Conservation (phyloP, 2,329 filamentous ascomycete species). For the Cladobotryum protrusum region DNA sequence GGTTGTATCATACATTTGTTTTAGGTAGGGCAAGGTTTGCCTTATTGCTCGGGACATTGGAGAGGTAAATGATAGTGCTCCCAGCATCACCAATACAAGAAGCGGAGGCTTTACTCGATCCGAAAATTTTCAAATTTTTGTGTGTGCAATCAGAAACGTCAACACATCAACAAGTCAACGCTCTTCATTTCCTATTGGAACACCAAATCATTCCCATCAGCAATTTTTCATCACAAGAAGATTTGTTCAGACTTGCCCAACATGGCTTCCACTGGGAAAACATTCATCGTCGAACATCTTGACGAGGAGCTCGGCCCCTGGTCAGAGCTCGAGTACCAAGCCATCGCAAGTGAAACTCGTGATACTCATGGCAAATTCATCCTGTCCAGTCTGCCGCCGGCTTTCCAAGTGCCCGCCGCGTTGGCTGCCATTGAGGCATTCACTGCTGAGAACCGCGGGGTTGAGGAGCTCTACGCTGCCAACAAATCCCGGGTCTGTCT, state of each 20-base stretch:
- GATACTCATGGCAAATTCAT: constrained; percentile 63
- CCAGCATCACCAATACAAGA: too few species aligned
- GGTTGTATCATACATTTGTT: too few species aligned
- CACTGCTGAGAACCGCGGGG: constrained; percentile 65
- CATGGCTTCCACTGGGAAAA: constrained; percentile 49
- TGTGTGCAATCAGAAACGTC: too few species aligned
- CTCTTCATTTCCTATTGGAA: too few species aligned
- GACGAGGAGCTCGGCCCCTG: constrained; percentile 90
- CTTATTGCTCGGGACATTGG: too few species aligned
- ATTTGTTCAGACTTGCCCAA: neutral
- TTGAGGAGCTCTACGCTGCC: constrained; percentile 73
- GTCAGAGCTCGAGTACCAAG: constrained; percentile 88
- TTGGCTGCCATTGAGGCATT: constrained; percentile 55
- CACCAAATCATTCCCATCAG: neutral
- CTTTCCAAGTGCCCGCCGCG: constrained; percentile 57
- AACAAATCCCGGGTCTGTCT: constrained; percentile 76
- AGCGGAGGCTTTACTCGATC: too few species aligned
- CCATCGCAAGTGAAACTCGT: constrained; percentile 77
- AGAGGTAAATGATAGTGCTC: too few species aligned
- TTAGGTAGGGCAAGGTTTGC: too few species aligned
- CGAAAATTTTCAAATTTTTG: too few species aligned
- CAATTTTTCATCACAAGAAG: too few species aligned
- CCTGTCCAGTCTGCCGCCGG: constrained; percentile 70
- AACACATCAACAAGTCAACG: too few species aligned
- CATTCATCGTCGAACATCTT: constrained; percentile 92